These are phyloP conservation scores for Taphrina sp. DNA, from an alignment of 1,139 yeast species.

Conservation along the genomic window DNA sequence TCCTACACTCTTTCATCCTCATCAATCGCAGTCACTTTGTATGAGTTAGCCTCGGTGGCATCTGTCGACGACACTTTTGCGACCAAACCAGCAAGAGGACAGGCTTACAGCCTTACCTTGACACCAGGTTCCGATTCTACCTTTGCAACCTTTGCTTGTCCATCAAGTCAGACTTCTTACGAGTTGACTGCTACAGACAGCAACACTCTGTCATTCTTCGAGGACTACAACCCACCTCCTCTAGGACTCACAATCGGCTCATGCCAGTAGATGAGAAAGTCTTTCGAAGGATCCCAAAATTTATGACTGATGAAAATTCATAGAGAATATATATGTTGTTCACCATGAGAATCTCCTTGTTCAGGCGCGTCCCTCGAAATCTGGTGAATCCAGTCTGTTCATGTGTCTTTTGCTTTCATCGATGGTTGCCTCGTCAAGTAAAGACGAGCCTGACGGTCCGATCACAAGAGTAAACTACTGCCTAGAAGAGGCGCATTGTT, in stretches of 20 bases:
- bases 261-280: conserved; percentile 8
- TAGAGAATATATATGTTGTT: no score
- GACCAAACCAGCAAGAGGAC: conserved; percentile 7
- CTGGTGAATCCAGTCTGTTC: no score
- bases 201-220: conserved; percentile 18
- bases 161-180: conserved; percentile 15
- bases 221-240: conserved; percentile 16
- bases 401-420: no score
- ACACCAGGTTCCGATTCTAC: conserved; percentile 22
- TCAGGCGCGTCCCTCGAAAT: no score
- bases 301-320: no score
- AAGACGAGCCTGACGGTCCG: no score
- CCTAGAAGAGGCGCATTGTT: neutral
- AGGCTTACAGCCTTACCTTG: conserved; percentile 11
- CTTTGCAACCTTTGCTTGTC: conserved; percentile 19
- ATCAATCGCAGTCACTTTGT: conserved; percentile 23
- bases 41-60: conserved; percentile 20
- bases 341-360: no score
- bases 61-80: conserved; percentile 11
- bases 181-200: conserved; percentile 18
- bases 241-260: conserved; percentile 5
- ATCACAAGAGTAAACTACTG: conserved; percentile 1
- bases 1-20: conserved; percentile 7
- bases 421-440: no score
- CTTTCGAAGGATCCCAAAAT: no score